phyloP scores from a whole-genome alignment of 352 stramenopile species.

The Pythium folliculosum region DNA sequence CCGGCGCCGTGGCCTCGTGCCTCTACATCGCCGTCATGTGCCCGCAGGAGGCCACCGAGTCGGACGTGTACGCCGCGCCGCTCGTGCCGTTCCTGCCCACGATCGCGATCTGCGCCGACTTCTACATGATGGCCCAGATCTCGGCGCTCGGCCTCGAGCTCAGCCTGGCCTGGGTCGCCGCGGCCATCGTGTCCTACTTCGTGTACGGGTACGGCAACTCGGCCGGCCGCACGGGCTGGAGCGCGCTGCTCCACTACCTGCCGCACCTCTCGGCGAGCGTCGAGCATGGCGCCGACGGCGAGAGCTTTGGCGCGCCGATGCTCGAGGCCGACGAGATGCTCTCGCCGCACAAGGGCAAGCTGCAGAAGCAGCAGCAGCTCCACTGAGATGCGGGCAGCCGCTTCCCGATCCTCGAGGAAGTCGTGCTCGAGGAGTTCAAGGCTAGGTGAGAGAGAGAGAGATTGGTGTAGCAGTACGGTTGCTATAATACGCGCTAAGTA shows the following conservation, averaged over 20 bases:
- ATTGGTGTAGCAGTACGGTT: too few species aligned
- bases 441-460: too few species aligned
- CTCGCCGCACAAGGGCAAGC: conserved; percentile 12
- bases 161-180: conserved; percentile 45
- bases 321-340: conserved; percentile 42
- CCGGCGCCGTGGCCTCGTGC: conserved; percentile 33
- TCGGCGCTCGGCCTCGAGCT: background rate
- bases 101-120: conserved; percentile 65
- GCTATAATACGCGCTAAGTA: too few species aligned
- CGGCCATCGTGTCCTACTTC: conserved; percentile 72
- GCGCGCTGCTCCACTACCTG: conserved; percentile 49
- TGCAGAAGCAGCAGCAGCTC: background rate
- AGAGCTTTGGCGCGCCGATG: conserved; percentile 39
- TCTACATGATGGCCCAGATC: conserved; percentile 69
- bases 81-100: conserved; percentile 69
- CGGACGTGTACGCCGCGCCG: conserved; percentile 58
- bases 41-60: conserved; percentile 46
- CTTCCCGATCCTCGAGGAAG: too few species aligned
- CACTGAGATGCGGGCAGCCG: background rate
- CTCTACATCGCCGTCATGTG: conserved; percentile 59
- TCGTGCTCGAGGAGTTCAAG: too few species aligned
- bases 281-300: conserved; percentile 10
- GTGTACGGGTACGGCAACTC: conserved; percentile 73
- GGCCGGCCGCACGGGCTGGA: conserved; percentile 63
- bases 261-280: conserved; percentile 28